Evolutionary conservation across 139 green algal genomes (phyloP), one percentile per base, ranked within the genome.

Genomic region (Chlorella sp.): DNA sequence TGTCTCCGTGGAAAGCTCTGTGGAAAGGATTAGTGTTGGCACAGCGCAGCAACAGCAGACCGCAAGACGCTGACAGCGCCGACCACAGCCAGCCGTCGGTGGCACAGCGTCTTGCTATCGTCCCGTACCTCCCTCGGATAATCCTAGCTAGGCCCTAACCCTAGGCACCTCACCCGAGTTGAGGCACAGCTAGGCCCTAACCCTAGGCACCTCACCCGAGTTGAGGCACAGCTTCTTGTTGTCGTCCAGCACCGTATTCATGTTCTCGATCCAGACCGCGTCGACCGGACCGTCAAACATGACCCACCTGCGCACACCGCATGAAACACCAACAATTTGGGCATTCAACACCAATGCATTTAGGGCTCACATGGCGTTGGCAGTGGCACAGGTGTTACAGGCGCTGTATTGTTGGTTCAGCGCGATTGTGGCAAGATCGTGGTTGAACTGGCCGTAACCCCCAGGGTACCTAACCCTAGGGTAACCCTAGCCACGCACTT

Each of bases 181-280:
- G 31, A 93, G 79, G 78, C 88, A 93, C 34, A n/a, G n/a, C n/a
- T n/a, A n/a, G n/a, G n/a, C n/a, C n/a, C n/a, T n/a, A n/a, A n/a
- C n/a, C n/a, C n/a, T n/a, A n/a, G n/a, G n/a, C n/a, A n/a, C n/a
- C n/a, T 93, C 88, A 23, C 88, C 82, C 49, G 66, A 80, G 81
- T 91, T 91, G 31, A 93, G 79, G 78, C 88, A 93, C 34, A 93
- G 85, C 79, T 93, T 93, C 80, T 93, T 93, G 88, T 93, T 93
- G 84, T 93, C 88, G 77, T 93, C 88, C 60, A 93, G 82, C 75
- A 93, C 85, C 17, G 88, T 93, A 81, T 89, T 89, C 84, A 91
- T 90, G 82, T 91, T 90, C 73, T 90, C 86, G 35, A 94, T 93
- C 89, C 89, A 94, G 27, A 92, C 81, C 2, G 89, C 88, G 66